A percentile compares a stretch with the other conserved stretches of the same genome.
Evolutionary conservation across 495 filamentous ascomycete species (phyloP).

Genomic region (Umbilicaria muhlenbergii): DNA sequence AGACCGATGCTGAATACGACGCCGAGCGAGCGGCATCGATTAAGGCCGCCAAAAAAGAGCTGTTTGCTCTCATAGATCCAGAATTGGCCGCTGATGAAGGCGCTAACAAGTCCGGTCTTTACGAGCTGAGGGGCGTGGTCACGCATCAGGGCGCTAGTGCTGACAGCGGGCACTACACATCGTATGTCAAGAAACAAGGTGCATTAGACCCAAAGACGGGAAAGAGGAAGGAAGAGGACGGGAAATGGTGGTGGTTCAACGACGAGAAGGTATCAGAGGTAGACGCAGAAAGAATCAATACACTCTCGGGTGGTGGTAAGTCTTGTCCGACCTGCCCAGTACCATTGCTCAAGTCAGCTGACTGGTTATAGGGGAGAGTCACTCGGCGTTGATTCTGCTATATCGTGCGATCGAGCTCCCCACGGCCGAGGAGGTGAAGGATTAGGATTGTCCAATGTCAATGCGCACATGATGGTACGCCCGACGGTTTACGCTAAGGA

Average conservation of each 20-base stretch:
- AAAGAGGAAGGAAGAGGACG: slow-evolving; percentile 64
- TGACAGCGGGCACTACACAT: slow-evolving; percentile 94
- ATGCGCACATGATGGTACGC: not conserved
- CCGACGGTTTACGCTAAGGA: too few relatives aligned
- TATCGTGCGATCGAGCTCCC: slow-evolving; percentile 71
- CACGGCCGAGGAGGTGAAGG: slow-evolving; percentile 29
- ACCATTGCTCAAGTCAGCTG: not conserved
- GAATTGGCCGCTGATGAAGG: slow-evolving; percentile 58
- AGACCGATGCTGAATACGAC: slow-evolving; percentile 86
- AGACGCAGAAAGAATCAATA: slow-evolving; percentile 76
- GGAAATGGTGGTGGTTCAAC: slow-evolving; percentile 99
- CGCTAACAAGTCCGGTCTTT: slow-evolving; percentile 81
- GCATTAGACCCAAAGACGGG: slow-evolving; percentile 46
- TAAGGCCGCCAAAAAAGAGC: slow-evolving; percentile 64
- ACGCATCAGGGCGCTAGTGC: slow-evolving; percentile 97
- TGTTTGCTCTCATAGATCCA: slow-evolving; percentile 57
- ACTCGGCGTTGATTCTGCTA: slow-evolving; percentile 84
- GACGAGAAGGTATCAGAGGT: slow-evolving; percentile 96
- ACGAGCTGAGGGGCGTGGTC: slow-evolving; percentile 85
- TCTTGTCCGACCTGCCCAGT: slow-evolving; percentile 1
- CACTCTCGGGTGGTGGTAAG: slow-evolving; percentile 75
- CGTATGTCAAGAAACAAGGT: slow-evolving; percentile 86
- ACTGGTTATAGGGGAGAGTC: slow-evolving; percentile 51
- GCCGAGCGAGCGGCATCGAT: slow-evolving; percentile 63
- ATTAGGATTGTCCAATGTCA: not conserved